Evolutionary conservation across 2,329 filamentous ascomycete genomes (phyloP), one percentile per base, ranked within the genome.

Genomic region (Calcarisporium arbuscula): DNA sequence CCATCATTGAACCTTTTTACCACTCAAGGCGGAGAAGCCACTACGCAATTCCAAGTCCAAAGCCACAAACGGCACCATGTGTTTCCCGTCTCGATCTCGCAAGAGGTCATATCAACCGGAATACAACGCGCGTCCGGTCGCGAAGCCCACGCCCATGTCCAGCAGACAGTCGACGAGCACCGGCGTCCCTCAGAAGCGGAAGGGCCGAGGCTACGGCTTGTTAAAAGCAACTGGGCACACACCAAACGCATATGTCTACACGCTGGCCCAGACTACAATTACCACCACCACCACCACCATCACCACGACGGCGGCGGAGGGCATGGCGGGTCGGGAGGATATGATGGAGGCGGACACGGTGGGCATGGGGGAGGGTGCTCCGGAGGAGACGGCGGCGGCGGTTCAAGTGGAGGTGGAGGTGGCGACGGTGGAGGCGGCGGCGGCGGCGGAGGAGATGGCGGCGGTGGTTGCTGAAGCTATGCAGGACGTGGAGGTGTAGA

Each of bases 261-360:
- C 30, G 12, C 10, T 16, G 19, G 30, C 5, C 11, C 5, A n/a
- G n/a, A 32, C 15, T 11, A 10, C 17, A 11, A 30, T 15, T 5
- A 32, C 30, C 30, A 32, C 19, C n/a, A 32, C 30, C 30, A 32
- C 18, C 19, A 25, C 20, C 19, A 32, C 30, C 6, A 25, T 11
- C 12, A 16, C 11, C n/a, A 18, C 9, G 19, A 32, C n/a, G 8
- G 8, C 22, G 19, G 20, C 10, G 30, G 19, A 15, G 6, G 23
- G 9, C 3, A 31, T 20, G 29, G 18, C 15, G 12, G 7, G 19
- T n/a, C 6, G 30, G 30, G 30, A 25, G 30, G 30, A 9, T 17
- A 28, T 28, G 10, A 28, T 14, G 15, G 20, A 14, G 19, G 30
- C 6, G 30, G 30, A 3, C 20, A 21, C 10, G 30, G 30, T 10